Conservation (phyloP, 2,329 filamentous ascomycete species). For the Massarina eburnea region DNA sequence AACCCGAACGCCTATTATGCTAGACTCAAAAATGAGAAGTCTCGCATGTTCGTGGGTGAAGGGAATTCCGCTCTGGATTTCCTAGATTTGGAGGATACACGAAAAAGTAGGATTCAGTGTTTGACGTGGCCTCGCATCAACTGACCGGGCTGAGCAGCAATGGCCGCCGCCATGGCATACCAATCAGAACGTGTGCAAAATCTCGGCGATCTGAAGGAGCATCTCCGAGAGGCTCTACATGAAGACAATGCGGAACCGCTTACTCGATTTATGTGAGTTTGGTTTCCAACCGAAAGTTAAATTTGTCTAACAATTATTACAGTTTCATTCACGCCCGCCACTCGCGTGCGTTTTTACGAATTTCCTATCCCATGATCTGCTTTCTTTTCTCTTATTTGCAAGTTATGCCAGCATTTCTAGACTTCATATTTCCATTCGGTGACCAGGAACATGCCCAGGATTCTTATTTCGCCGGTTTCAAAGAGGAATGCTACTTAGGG, state of each 20-base stretch:
- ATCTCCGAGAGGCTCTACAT: constrained; percentile 7
- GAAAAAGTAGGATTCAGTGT: not conserved
- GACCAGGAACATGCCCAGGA: constrained; percentile 33
- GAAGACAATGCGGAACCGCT: constrained; percentile 11
- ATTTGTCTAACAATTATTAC: constrained; percentile 1
- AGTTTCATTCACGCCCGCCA: constrained; percentile 22
- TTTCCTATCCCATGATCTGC: constrained; percentile 18
- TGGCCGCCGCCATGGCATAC: too few relatives aligned
- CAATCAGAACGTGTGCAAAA: constrained; percentile 3
- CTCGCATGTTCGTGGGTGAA: constrained; percentile 11
- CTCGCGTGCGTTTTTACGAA: constrained; percentile 15
- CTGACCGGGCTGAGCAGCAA: not conserved
- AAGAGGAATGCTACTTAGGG: constrained; percentile 26
- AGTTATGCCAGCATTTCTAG: constrained; percentile 39
- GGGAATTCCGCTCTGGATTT: constrained; percentile 12
- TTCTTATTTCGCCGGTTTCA: constrained; percentile 43
- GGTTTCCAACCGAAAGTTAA: not conserved
- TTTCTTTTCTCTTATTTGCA: constrained; percentile 33
- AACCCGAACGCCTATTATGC: constrained; percentile 7
- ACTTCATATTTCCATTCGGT: constrained; percentile 45
- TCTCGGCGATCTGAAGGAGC: constrained; percentile 7
- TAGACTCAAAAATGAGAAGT: constrained; percentile 4
- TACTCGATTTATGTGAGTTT: constrained; percentile 19
- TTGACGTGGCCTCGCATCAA: not conserved
- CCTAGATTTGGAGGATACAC: constrained; percentile 5